Conservation (phyloP, 805 yeast genomes). For the Saccharomycopsis synnaedendra region DNA sequence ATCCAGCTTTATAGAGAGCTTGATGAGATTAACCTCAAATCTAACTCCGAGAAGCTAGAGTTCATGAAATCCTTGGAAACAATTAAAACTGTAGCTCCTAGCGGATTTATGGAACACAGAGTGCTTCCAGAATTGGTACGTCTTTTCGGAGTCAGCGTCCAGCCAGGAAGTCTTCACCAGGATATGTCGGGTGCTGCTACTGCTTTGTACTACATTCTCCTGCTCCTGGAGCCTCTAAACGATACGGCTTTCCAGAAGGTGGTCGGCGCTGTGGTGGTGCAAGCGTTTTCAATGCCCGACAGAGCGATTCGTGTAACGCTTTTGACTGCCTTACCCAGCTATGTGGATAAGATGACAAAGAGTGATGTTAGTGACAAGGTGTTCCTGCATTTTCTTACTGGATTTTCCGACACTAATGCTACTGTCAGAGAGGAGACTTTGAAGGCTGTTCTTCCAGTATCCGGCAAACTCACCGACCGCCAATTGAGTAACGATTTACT, state of each 20-base stretch:
- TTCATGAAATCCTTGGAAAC: slow-evolving; percentile 28
- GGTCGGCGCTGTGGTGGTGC: slow-evolving; percentile 53
- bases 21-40: slow-evolving; percentile 42
- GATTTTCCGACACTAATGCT: slow-evolving; percentile 76
- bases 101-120: slow-evolving; percentile 44
- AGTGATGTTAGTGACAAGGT: slow-evolving; percentile 58
- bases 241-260: slow-evolving; percentile 27
- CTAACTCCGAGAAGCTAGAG: slow-evolving; percentile 40
- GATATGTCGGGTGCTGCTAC: slow-evolving; percentile 21
- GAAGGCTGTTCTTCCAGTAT: slow-evolving; percentile 44
- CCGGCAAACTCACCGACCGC: slow-evolving; percentile 58
- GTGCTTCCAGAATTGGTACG: slow-evolving; percentile 60
- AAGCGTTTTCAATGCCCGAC: slow-evolving; percentile 56
- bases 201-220: slow-evolving; percentile 21
- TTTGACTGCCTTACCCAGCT: slow-evolving; percentile 48
- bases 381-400: slow-evolving; percentile 59
- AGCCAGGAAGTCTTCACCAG: slow-evolving; percentile 7
- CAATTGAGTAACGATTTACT: slow-evolving; percentile 81
- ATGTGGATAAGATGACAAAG: slow-evolving; percentile 38
- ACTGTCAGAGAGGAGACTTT: slow-evolving; percentile 75
- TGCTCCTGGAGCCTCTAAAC: slow-evolving; percentile 23
- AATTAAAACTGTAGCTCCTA: slow-evolving; percentile 29
- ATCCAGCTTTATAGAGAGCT: slow-evolving; percentile 42
- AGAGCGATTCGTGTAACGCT: slow-evolving; percentile 68
- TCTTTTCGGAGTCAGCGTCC: slow-evolving; percentile 25